A percentile compares a stretch with the other conserved stretches of the same genome.
Evolutionary conservation across 805 yeast genomes (phyloP).

Genomic region (Candida saitoana): DNA sequence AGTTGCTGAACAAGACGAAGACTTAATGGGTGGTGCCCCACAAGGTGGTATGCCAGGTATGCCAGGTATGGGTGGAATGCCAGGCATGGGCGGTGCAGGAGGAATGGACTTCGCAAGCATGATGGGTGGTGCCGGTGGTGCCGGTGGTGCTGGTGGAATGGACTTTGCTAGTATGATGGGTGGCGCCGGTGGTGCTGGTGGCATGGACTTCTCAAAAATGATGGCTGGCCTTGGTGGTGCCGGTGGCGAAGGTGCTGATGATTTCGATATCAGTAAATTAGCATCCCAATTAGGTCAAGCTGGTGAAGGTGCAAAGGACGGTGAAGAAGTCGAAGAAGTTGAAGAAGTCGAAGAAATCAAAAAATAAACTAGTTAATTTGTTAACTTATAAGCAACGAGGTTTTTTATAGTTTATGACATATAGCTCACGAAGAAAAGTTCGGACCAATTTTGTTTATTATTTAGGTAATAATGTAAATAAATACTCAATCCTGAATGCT

Average conservation of each 20-base stretch:
- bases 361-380: slow-evolving; percentile 2
- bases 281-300: slow-evolving; percentile 45
- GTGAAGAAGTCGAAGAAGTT: slow-evolving; percentile 21
- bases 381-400: no score
- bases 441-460: no score
- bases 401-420: no score
- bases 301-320: slow-evolving; percentile 20
- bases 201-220: slow-evolving; percentile 17
- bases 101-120: slow-evolving; percentile 31
- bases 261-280: slow-evolving; percentile 33
- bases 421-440: no score
- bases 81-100: slow-evolving; percentile 25
- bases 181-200: slow-evolving; percentile 32
- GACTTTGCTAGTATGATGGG: slow-evolving; percentile 31
- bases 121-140: slow-evolving; percentile 31
- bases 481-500: background rate
- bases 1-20: slow-evolving; percentile 43
- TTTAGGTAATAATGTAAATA: no score
- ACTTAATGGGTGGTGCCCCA: slow-evolving; percentile 26
- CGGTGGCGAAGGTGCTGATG: slow-evolving; percentile 22
- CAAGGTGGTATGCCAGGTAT: slow-evolving; percentile 14
- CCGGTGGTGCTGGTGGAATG: slow-evolving; percentile 22
- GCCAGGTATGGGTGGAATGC: slow-evolving; percentile 16
- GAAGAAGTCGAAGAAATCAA: slow-evolving; percentile 22
- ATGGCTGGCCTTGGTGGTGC: slow-evolving; percentile 26